Evolutionary conservation across 1,284 basidiomycete species (phyloP), one percentile per base, ranked within the genome.

Genomic region (Trametes polyzona): DNA sequence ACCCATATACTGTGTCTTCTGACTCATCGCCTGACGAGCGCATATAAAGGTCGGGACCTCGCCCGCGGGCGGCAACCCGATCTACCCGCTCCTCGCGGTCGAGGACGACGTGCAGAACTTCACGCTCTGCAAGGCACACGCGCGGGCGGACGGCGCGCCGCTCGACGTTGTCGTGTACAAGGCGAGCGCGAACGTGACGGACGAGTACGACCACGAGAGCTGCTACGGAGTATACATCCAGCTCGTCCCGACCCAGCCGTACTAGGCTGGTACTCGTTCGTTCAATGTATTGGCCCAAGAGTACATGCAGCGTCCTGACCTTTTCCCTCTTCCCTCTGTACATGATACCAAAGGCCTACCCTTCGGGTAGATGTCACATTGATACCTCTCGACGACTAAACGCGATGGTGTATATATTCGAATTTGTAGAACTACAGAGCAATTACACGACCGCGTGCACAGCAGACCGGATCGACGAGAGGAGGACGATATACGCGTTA

Each of bases 41-140:
- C 17, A 12, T 29, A 11, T 12, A 14, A 19, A 66, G 62, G 60
- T 63, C 16, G 55, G 61, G 44, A 67, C 59, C 26, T 61, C 62
- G 30, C 55, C 67, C 8, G 46, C 44, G 2, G 55, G 61, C 21
- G 58, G 59, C 17, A 56, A 58, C 16, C 52, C 43, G 24, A 37
- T 30, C 9, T 55, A 49, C 42, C 65, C 65, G n/a, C 40, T 55
- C 17, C 63, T 68, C 47, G 61, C 47, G 30, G 47, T 67, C 29
- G 52, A 63, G 50, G 62, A 58, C 47, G 63, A 64, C 51, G 42
- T 57, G 19, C 57, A 60, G 50, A 44, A 36, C 40, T 68, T 68
- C 60, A 56, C 60, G 41, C 55, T 68, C 19, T 68, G 67, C 61
- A 48, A 52, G 35, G 49, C 49, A 16, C 19, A 36, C 44, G 32